These are phyloP conservation scores for Backusella liffmaniae DNA, from an alignment of 192 early-diverging fungal genomes.

Conservation along the genomic window DNA sequence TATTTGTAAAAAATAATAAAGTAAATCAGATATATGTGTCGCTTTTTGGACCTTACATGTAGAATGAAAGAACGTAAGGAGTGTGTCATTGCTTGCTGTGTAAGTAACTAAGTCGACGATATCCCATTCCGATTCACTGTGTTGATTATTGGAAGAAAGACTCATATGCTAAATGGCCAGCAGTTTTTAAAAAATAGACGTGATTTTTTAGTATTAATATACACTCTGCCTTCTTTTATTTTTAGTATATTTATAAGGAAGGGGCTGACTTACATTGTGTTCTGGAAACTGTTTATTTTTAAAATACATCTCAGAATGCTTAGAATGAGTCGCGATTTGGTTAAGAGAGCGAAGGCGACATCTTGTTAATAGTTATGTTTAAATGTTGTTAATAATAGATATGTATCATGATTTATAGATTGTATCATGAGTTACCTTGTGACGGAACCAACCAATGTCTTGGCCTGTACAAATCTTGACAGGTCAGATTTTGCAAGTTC, in stretches of 20 bases:
- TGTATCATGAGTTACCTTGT: conserved; percentile 8
- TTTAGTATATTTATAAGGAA: neutral
- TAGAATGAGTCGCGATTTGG: neutral
- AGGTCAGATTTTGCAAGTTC: conserved; percentile 12
- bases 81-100: conserved; percentile 15
- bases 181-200: neutral
- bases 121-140: conserved; percentile 7
- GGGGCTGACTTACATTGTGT: neutral
- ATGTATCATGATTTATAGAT: neutral
- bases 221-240: neutral
- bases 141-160: neutral
- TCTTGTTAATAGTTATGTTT: conserved; percentile 3
- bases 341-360: neutral
- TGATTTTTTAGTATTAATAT: neutral
- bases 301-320: neutral
- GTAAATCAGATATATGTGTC: neutral
- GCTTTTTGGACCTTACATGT: neutral
- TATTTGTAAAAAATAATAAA: neutral
- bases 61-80: conserved; percentile 22
- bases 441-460: conserved; percentile 4
- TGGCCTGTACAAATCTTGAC: conserved; percentile 6
- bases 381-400: neutral
- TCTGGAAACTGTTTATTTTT: neutral
- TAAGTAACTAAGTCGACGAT: conserved; percentile 21
- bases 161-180: neutral